A percentile compares a stretch with the other conserved stretches of the same genome.
These are phyloP conservation scores for Pseudotulostoma volvatum DNA, from an alignment of 495 filamentous ascomycete species.

Conservation along the genomic window DNA sequence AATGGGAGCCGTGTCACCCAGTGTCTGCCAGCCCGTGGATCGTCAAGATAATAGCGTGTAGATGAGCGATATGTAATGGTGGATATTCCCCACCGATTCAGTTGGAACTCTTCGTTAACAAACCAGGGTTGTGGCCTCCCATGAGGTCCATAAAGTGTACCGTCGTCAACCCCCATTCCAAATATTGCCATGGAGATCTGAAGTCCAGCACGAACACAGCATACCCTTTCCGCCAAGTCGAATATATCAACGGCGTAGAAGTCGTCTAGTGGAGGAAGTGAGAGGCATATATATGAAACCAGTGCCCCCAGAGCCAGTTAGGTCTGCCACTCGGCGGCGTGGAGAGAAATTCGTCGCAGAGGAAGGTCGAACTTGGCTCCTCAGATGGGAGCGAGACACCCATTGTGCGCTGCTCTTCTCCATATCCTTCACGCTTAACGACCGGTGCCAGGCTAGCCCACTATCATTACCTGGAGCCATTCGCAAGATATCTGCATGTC, in stretches of 20 bases:
- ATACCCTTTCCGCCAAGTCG: slow-evolving; percentile 21
- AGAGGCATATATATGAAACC: slow-evolving; percentile 21
- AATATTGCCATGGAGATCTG: neutral
- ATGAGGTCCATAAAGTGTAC: slow-evolving; percentile 9
- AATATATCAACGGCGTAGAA: slow-evolving; percentile 1
- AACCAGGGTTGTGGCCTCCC: slow-evolving; percentile 3
- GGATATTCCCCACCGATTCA: slow-evolving; percentile 10
- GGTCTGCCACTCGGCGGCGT: slow-evolving; percentile 1
- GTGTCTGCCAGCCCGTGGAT: slow-evolving; percentile 9
- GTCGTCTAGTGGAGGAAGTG: slow-evolving; percentile 6
- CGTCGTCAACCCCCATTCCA: no score
- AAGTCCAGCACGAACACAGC: slow-evolving; percentile 8
- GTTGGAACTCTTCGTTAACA: slow-evolving; percentile 4
- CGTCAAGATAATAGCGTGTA: slow-evolving; percentile 15
- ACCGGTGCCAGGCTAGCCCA: no score
- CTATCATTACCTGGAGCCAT: no score
- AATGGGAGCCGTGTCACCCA: slow-evolving; percentile 19
- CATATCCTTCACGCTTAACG: no score
- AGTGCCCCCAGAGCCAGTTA: slow-evolving; percentile 8
- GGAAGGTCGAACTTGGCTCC: no score
- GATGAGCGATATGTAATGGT: slow-evolving; percentile 12
- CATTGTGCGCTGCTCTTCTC: no score
- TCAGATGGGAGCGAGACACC: no score
- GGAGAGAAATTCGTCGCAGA: slow-evolving; percentile 10
- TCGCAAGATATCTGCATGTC: no score